These are phyloP conservation scores for Daedaleopsis nitida DNA, from an alignment of 768 basidiomycete species.

Conservation along the genomic window DNA sequence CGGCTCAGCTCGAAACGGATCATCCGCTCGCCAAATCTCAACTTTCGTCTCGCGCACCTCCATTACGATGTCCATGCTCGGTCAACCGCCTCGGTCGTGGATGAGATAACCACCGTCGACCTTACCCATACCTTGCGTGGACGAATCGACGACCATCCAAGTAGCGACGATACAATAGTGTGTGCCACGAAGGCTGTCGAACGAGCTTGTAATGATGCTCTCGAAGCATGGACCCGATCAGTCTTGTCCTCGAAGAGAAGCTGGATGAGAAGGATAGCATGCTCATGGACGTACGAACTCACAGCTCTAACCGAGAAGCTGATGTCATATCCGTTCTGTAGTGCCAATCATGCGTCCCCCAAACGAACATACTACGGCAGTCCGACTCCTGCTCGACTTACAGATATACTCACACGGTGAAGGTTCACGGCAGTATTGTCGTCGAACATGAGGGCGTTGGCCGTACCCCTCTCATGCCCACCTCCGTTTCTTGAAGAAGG, in stretches of 20 bases:
- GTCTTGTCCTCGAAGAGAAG: constrained; percentile 55
- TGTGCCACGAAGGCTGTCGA: constrained; percentile 13
- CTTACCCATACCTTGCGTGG: background rate
- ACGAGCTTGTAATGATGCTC: constrained; percentile 7
- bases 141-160: constrained; percentile 32
- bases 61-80: constrained; percentile 35
- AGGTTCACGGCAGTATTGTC: constrained; percentile 8
- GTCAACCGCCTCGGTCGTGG: constrained; percentile 29
- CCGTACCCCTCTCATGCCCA: background rate
- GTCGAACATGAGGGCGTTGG: background rate
- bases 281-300: constrained; percentile 59
- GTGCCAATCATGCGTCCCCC: constrained; percentile 62
- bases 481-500: constrained; percentile 47
- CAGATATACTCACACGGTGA: constrained; percentile 23
- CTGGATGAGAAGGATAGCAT: constrained; percentile 51
- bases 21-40: constrained; percentile 26
- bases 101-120: constrained; percentile 12
- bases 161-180: constrained; percentile 15
- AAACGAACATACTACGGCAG: constrained; percentile 41
- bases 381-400: constrained; percentile 21
- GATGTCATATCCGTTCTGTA: constrained; percentile 25
- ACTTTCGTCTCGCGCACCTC: constrained; percentile 25
- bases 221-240: constrained; percentile 18
- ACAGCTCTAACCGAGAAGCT: background rate
- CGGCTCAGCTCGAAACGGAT: constrained; percentile 3